phyloP scores from a whole-genome alignment of 2,329 filamentous ascomycete genomes.

The Trichoderma lentiforme region DNA sequence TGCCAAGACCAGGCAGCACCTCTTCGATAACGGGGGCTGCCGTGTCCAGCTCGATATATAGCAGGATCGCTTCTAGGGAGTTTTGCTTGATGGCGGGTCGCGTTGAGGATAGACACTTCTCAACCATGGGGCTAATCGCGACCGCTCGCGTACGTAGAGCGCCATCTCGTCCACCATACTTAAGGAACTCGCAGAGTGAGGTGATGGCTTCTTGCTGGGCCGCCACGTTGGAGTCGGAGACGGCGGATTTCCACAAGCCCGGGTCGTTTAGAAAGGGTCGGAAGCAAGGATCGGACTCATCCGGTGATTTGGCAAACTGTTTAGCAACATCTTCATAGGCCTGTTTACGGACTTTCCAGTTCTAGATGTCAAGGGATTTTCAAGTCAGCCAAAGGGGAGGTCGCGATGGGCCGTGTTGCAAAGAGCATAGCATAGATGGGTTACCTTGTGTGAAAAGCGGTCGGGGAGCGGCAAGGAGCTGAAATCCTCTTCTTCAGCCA shows the following conservation, averaged over 20 bases:
- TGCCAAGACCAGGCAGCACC: constrained; percentile 73
- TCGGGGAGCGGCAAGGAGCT: constrained; percentile 74
- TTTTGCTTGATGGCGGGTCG: constrained; percentile 85
- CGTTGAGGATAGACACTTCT: constrained; percentile 87
- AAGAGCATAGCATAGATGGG: constrained; percentile 12
- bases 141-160: constrained; percentile 72
- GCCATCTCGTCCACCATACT: constrained; percentile 79
- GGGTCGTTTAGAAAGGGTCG: constrained; percentile 83
- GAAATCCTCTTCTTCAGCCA: constrained; percentile 88
- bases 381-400: not conserved
- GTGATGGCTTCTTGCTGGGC: constrained; percentile 91
- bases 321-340: constrained; percentile 92
- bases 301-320: constrained; percentile 77
- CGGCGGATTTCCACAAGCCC: constrained; percentile 85
- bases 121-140: constrained; percentile 75
- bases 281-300: constrained; percentile 83
- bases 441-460: constrained; percentile 77
- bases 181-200: constrained; percentile 86
- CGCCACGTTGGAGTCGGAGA: constrained; percentile 91
- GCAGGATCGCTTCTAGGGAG: constrained; percentile 77
- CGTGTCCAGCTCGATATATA: constrained; percentile 87
- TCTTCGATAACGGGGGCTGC: constrained; percentile 86
- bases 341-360: constrained; percentile 95
- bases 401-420: not conserved
- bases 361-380: constrained; percentile 40